Evolutionary conservation across 345 rosid species (phyloP), one percentile per base, ranked within the genome.

Genomic region (Gossypium australe): DNA sequence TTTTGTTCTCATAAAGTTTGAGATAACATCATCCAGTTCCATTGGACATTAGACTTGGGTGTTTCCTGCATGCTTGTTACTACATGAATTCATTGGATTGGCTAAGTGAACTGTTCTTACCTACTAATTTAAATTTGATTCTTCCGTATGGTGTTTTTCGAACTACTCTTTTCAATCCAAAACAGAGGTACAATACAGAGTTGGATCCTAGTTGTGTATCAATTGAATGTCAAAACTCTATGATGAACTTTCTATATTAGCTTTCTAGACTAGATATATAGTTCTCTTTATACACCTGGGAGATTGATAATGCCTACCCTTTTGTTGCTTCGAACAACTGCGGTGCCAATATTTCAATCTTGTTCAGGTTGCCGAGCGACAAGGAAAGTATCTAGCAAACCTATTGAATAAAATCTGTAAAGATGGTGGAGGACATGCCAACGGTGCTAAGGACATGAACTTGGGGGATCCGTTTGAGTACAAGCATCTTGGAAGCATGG

Each of bases 401-500:
- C 75, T 91, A 27, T 75, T 93, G 78, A 93, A 93, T 75, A 79
- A 66, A 68, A 84, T 95, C 7, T 89, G 86, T 11, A 86, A 84
- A 86, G 91, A 82, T 58, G 90, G 89, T 18, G 97, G 97, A 82
- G 99, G 97, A 67, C 85, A 75, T 52, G 96, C 94, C 63, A 79
- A 89, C 77, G 74, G 86, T 51, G 86, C 85, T 18, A 84, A 74
- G 68, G 91, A 89, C 77, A 69, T 87, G 1, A 89, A 81, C 12
- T 80, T 89, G 63, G 99, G 93, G 74, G 87, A 51, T 9, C 91
- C 89, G 9, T 95, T 95, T 81, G 94, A 89, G 76, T 95, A 93
- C 85, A 90, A 78, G 87, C 96, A 95, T 82, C 82, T 95, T 3
- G 99, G 98, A 76, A 91, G 98, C 87, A 95, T 95, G 99, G 97